phyloP scores from a whole-genome alignment of 805 yeast genomes.

The Nakazawaea anatomiae region DNA sequence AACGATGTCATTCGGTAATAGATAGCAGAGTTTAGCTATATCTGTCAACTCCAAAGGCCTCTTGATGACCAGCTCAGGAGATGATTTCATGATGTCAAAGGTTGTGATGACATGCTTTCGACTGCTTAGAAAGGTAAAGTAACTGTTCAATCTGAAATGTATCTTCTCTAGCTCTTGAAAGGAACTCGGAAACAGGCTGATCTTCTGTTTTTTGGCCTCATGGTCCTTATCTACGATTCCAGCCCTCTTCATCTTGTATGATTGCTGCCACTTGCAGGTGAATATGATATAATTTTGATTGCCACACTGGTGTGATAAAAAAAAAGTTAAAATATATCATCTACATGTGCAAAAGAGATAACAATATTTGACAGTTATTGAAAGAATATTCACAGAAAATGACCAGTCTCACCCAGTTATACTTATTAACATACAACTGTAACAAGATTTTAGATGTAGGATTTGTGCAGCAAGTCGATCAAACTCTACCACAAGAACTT shows the following conservation, averaged over 20 bases:
- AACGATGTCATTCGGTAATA: constrained; percentile 65
- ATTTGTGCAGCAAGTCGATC: neutral
- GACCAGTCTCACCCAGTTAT: neutral
- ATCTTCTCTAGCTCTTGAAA: constrained; percentile 38
- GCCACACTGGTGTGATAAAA: neutral
- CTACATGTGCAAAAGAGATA: neutral
- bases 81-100: constrained; percentile 43
- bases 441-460: constrained; percentile 6
- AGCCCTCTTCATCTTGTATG: constrained; percentile 2
- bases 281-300: neutral
- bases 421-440: constrained; percentile 9
- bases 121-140: constrained; percentile 56
- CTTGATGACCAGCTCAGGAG: constrained; percentile 45
- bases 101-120: constrained; percentile 57
- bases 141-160: constrained; percentile 50
- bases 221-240: neutral
- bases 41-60: constrained; percentile 43
- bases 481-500: constrained; percentile 12
- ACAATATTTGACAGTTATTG: neutral
- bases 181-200: constrained; percentile 15
- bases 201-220: constrained; percentile 7
- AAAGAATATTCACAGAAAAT: neutral
- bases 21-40: constrained; percentile 53
- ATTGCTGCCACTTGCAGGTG: neutral
- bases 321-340: no score